A percentile compares a stretch with the other conserved stretches of the same genome.
Conservation (phyloP, 129 eudicot genomes). For the Calendula officinalis region DNA sequence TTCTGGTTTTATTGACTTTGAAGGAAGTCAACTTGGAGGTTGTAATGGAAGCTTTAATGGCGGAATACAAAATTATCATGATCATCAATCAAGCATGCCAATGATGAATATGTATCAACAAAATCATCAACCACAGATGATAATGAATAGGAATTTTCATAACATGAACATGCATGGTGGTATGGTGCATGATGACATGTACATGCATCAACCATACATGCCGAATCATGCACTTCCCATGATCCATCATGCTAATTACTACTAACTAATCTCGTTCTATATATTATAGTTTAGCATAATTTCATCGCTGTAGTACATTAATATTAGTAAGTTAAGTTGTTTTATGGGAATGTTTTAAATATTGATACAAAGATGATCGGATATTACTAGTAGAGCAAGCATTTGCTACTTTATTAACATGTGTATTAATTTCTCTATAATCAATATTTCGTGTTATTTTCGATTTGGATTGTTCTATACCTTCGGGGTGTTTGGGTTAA, state of each 20-base stretch:
- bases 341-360: constrained; percentile 13
- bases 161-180: constrained; percentile 23
- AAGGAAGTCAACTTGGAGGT: constrained; percentile 29
- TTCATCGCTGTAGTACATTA: constrained; percentile 9
- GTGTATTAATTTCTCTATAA: constrained; percentile 7
- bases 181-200: constrained; percentile 32
- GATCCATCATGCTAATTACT: constrained; percentile 26
- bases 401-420: constrained; percentile 23
- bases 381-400: constrained; percentile 5
- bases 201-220: constrained; percentile 37
- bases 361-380: constrained; percentile 2
- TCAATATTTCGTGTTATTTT: not conserved
- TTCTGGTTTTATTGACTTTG: constrained; percentile 23
- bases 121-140: constrained; percentile 15
- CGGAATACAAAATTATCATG: constrained; percentile 24
- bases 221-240: constrained; percentile 25
- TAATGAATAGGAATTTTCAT: constrained; percentile 24
- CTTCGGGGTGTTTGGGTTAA: not conserved
- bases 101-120: constrained; percentile 36
- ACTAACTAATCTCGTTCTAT: constrained; percentile 15
- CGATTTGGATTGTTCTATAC: not conserved
- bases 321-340: constrained; percentile 7
- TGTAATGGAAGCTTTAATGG: constrained; percentile 32
- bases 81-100: constrained; percentile 31
- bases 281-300: constrained; percentile 1